Conservation (phyloP, 2,329 filamentous ascomycete genomes). For the Dactylonectria macrodidyma region DNA sequence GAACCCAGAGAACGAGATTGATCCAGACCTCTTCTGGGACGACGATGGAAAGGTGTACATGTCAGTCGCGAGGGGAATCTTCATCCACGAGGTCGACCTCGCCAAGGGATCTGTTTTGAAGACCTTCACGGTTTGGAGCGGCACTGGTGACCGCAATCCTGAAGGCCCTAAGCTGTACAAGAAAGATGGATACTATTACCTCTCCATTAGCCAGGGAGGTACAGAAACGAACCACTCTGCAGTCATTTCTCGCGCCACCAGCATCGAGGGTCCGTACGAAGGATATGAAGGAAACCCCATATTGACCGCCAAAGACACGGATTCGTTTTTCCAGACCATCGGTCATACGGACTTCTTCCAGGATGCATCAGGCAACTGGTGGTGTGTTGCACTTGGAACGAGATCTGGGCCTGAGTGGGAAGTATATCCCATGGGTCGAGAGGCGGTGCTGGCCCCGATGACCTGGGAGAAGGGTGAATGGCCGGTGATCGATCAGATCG, state of each 20-base stretch:
- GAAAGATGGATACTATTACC: constrained; percentile 23
- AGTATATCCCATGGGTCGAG: constrained; percentile 68
- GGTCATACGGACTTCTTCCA: constrained; percentile 63
- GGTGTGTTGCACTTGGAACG: constrained; percentile 63
- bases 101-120: constrained; percentile 9
- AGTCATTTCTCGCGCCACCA: constrained; percentile 11
- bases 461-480: constrained; percentile 64
- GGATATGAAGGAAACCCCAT: constrained; percentile 60
- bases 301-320: constrained; percentile 56
- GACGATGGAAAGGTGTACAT: constrained; percentile 51
- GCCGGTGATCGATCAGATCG: constrained; percentile 54
- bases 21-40: constrained; percentile 29
- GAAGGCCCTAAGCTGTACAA: constrained; percentile 37
- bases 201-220: constrained; percentile 16
- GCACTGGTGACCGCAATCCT: constrained; percentile 33
- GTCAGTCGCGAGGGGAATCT: constrained; percentile 50
- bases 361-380: constrained; percentile 64
- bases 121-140: constrained; percentile 51
- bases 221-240: constrained; percentile 16
- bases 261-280: constrained; percentile 45
- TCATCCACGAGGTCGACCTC: constrained; percentile 37
- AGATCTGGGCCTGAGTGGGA: constrained; percentile 55
- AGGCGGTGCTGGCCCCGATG: constrained; percentile 64
- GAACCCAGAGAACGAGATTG: constrained; percentile 49
- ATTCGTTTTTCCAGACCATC: constrained; percentile 59